phyloP scores from a whole-genome alignment of 768 basidiomycete species.

The Fistulinella prunicolor region DNA sequence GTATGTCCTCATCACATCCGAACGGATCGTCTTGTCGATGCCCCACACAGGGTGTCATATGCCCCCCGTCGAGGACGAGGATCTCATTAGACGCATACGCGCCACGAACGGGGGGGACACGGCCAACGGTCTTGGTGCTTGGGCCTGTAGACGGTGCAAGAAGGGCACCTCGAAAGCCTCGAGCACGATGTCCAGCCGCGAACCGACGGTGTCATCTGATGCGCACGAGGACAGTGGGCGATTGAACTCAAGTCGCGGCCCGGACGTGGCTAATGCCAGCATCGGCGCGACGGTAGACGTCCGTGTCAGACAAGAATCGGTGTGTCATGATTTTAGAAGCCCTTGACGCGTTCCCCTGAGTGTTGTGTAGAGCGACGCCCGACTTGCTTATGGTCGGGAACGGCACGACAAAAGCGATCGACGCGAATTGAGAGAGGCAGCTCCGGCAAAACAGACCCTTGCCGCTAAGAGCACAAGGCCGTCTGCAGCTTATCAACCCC shows the following conservation, averaged over 20 bases:
- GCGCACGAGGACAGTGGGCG: not conserved
- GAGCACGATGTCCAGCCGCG: slow-evolving; percentile 4
- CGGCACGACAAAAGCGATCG: not conserved
- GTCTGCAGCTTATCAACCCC: not conserved
- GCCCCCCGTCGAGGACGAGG: slow-evolving; percentile 27
- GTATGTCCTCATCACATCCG: slow-evolving; percentile 10
- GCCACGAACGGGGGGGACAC: slow-evolving; percentile 25
- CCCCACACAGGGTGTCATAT: slow-evolving; percentile 30
- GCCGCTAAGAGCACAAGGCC: not conserved
- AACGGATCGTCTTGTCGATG: not conserved
- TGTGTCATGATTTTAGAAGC: slow-evolving; percentile 2
- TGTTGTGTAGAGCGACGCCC: slow-evolving; percentile 3
- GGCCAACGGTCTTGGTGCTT: slow-evolving; percentile 20
- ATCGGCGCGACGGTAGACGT: not conserved
- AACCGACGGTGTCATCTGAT: slow-evolving; percentile 8
- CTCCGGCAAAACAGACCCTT: not conserved
- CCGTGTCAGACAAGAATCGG: slow-evolving; percentile 7
- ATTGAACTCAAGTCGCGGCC: no score
- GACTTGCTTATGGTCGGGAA: not conserved
- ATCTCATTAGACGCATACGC: slow-evolving; percentile 25
- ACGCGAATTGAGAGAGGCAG: not conserved
- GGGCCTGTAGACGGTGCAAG: slow-evolving; percentile 34
- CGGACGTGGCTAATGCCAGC: no score
- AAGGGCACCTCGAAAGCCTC: slow-evolving; percentile 9
- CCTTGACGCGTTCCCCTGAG: slow-evolving; percentile 1